A percentile compares a stretch with the other conserved stretches of the same genome.
Evolutionary conservation across 202 grass and related monocot genomes (phyloP).

Genomic region (Carex sylvatica): DNA sequence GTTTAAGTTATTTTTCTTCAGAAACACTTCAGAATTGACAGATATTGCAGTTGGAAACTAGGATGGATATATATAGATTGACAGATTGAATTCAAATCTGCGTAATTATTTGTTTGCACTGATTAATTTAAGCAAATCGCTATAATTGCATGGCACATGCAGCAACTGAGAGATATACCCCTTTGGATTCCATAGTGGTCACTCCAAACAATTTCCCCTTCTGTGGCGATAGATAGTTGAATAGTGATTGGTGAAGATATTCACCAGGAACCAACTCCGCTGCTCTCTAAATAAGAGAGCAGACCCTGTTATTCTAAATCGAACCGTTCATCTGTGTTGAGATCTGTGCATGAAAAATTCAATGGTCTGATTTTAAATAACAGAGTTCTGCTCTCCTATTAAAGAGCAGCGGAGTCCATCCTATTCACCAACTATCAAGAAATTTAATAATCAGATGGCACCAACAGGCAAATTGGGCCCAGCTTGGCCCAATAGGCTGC

Average conservation of each 20-base stretch:
- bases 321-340: too few relatives aligned
- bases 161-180: neutral
- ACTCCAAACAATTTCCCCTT: neutral
- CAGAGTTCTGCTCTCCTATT: too few relatives aligned
- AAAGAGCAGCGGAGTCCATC: too few relatives aligned
- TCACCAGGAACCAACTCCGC: too few relatives aligned
- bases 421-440: constrained; percentile 1
- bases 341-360: too few relatives aligned
- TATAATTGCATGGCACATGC: constrained; percentile 9
- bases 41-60: neutral
- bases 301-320: too few relatives aligned
- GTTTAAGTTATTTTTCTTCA: neutral
- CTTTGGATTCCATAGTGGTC: constrained; percentile 17
- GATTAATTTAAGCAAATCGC: neutral
- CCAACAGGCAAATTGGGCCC: constrained; percentile 27
- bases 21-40: constrained; percentile 4
- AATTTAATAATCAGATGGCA: constrained; percentile 11
- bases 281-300: too few relatives aligned
- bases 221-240: neutral
- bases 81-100: neutral
- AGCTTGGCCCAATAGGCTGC: constrained; percentile 14
- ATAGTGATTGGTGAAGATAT: constrained; percentile 15
- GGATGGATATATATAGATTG: neutral
- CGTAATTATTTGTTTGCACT: neutral
- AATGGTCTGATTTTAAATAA: too few relatives aligned